Evolutionary conservation across 2,329 filamentous ascomycete species (phyloP).

Genomic region (Calonectria multiphialidica): DNA sequence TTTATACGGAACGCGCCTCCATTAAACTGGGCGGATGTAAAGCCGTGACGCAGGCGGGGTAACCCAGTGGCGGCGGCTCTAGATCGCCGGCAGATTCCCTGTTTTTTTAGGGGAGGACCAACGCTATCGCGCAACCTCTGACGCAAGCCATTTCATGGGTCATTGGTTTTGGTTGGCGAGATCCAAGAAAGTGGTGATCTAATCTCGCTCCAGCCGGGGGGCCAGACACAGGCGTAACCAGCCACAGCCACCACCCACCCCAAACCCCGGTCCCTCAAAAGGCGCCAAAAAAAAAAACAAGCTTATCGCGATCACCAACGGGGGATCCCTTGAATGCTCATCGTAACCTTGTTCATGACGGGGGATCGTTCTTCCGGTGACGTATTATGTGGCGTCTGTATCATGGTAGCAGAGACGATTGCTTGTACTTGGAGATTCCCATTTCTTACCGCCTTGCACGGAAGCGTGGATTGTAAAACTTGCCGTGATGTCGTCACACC

Average conservation of each 20-base stretch:
- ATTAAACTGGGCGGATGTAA: background rate
- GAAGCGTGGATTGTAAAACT: too few species aligned
- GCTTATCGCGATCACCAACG: background rate
- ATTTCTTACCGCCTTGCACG: too few species aligned
- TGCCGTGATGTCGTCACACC: too few species aligned
- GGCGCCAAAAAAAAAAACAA: slow-evolving; percentile 9
- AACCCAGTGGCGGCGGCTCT: background rate
- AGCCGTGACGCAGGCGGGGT: background rate
- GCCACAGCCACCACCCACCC: background rate
- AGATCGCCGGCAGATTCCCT: background rate
- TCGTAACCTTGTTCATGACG: too few species aligned
- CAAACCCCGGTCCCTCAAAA: too few species aligned
- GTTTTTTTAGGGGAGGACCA: background rate
- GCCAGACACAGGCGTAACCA: background rate
- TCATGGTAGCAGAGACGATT: too few species aligned
- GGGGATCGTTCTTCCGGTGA: too few species aligned
- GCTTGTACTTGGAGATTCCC: too few species aligned
- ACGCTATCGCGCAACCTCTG: background rate
- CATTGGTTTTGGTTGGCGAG: background rate
- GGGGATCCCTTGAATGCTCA: too few species aligned
- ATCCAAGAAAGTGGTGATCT: background rate
- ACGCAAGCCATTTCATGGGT: background rate
- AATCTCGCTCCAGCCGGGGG: background rate
- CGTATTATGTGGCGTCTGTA: too few species aligned
- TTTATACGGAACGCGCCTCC: background rate